phyloP scores from a whole-genome alignment of 2,329 filamentous ascomycete genomes.

The Aspergillus calidoustus region DNA sequence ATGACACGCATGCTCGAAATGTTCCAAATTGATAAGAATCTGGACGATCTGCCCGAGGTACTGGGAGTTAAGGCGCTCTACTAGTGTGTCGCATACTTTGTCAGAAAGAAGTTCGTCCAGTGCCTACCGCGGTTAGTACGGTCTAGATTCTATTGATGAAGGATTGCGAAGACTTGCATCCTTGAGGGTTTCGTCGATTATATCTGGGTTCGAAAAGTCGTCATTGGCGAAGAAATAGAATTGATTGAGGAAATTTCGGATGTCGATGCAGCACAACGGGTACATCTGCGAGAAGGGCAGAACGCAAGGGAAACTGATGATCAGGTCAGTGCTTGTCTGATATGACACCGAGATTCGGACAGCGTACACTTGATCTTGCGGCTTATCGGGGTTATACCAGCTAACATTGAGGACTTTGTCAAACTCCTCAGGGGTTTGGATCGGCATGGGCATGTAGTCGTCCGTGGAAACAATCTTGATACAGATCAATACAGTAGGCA shows the following conservation, averaged over 20 bases:
- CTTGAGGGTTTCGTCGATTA: conserved; percentile 89
- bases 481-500: not conserved
- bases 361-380: conserved; percentile 73
- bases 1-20: conserved; percentile 91
- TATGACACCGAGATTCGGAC: too few relatives aligned
- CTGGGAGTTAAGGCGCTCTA: conserved; percentile 86
- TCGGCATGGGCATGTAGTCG: conserved; percentile 99
- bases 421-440: conserved; percentile 87
- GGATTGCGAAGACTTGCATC: conserved; percentile 56
- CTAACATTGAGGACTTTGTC: conserved; percentile 94
- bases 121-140: conserved; percentile 57
- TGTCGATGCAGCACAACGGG: conserved; percentile 95
- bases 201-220: conserved; percentile 85
- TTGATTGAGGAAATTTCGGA: conserved; percentile 95
- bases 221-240: conserved; percentile 98
- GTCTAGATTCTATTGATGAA: not conserved
- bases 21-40: conserved; percentile 95
- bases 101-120: conserved; percentile 93
- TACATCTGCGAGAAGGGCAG: conserved; percentile 99
- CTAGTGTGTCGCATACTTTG: conserved; percentile 87
- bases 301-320: conserved; percentile 81
- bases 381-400: conserved; percentile 89
- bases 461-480: conserved; percentile 76
- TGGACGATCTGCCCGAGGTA: conserved; percentile 98
- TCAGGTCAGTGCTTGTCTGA: conserved; percentile 5